Evolutionary conservation across 768 basidiomycete species (phyloP), one percentile per base, ranked within the genome.

Genomic region (Boletus sp.): DNA sequence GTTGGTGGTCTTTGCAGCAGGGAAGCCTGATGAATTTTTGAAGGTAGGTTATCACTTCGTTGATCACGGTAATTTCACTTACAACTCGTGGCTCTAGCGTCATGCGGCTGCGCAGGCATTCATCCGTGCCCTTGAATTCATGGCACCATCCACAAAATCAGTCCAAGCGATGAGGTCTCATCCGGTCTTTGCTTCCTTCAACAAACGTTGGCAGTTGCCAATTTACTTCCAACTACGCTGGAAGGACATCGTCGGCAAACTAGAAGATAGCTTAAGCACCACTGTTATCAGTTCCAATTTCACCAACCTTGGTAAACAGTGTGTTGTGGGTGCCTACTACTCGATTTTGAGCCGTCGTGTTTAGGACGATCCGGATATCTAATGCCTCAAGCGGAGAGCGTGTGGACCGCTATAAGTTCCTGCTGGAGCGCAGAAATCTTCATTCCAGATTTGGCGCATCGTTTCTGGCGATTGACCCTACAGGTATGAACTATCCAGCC

Each of bases 161-260:
- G 81, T 95, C 9, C 77, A 84, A 57, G 76, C 78, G 3, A 86
- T 98, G 82, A 84, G 92, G 4, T 67, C 76, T 5, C 90, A 93
- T 69, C 82, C 85, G 0, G 77, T 85, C 4, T 96, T 87, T 69
- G 60, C 66, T 24, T 72, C 85, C 1, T 97, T 98, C 67, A 84
- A 89, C 67, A 80, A 83, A 58, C 82, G 94, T 36, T 99, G 97
- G 95, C 97, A 98, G 68, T 80, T 99, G 3, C 91, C 93, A 1
- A 90, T 98, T 9, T 98, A 98, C 69, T 98, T 96, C 71, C 97
- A 99, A 67, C 77, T 99, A 58, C 83, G 96, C 44, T 96, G 95
- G 93, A 97, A 97, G 73, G 96, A 97, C 67, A 90, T 96, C 50
- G 84, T 94, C 0, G 75, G 80, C 1, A 79, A 77, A 49, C 74